phyloP scores from a whole-genome alignment of 805 yeast species.

The Metschnikowia proteae region DNA sequence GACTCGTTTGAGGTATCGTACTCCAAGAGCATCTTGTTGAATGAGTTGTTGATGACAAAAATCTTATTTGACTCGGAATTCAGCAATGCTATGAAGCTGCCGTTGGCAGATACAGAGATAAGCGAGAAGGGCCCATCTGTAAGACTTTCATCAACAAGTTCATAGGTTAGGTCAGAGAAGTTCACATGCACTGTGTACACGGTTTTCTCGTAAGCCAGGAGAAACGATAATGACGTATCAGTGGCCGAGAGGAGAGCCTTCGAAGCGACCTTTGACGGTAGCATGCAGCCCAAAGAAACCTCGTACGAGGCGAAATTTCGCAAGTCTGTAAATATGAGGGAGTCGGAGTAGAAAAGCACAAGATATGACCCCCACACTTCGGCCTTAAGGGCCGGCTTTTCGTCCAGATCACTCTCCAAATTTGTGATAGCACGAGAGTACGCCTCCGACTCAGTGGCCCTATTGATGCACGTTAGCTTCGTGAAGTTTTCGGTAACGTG shows the following conservation, averaged over 20 bases:
- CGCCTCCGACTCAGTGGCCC: neutral
- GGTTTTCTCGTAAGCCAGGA: constrained; percentile 28
- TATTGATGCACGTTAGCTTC: neutral
- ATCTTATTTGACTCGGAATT: constrained; percentile 36
- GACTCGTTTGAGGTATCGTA: constrained; percentile 41
- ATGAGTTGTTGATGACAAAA: constrained; percentile 48
- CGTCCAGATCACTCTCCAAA: constrained; percentile 30
- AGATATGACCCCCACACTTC: constrained; percentile 42
- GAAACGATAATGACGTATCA: constrained; percentile 17
- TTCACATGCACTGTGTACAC: constrained; percentile 26
- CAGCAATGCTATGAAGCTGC: constrained; percentile 51
- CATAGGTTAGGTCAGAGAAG: constrained; percentile 20
- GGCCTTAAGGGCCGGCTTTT: constrained; percentile 24
- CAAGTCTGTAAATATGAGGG: constrained; percentile 36
- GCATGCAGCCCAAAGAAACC: constrained; percentile 27
- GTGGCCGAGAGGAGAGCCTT: constrained; percentile 15
- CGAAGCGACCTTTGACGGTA: constrained; percentile 22
- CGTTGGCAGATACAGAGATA: constrained; percentile 50
- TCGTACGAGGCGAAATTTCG: constrained; percentile 36
- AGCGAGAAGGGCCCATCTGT: constrained; percentile 48
- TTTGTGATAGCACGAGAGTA: constrained; percentile 23
- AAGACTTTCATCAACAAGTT: constrained; percentile 33
- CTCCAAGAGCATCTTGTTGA: constrained; percentile 42
- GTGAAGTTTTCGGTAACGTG: constrained; percentile 18
- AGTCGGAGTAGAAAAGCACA: constrained; percentile 38